These are phyloP conservation scores for Trichoderma parareesei DNA, from an alignment of 495 filamentous ascomycete species.

Conservation along the genomic window DNA sequence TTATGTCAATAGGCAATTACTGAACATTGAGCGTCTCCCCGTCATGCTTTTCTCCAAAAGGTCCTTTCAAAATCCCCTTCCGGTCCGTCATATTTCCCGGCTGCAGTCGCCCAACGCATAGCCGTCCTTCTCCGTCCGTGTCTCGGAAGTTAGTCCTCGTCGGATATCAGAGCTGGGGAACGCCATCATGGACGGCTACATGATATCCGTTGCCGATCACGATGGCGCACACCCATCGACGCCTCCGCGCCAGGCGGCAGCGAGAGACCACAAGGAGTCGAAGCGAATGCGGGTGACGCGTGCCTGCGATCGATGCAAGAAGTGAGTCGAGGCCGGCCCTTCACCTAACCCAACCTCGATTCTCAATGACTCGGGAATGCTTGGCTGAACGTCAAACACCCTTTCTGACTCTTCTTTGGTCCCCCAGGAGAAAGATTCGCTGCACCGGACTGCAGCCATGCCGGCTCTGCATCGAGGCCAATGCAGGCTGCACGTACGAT, in stretches of 20 bases:
- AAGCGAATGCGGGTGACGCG: constrained; percentile 22
- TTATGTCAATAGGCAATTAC: no score
- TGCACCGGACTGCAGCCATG: constrained; percentile 23
- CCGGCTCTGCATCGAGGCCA: constrained; percentile 18
- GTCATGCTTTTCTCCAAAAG: background rate
- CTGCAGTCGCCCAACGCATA: background rate
- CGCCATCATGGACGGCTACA: background rate
- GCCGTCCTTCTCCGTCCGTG: constrained; percentile 5
- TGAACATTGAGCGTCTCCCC: no score
- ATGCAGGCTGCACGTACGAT: constrained; percentile 18
- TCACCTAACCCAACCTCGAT: background rate
- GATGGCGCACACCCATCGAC: background rate
- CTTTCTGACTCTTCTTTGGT: background rate
- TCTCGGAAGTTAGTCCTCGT: background rate
- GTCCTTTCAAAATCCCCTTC: background rate
- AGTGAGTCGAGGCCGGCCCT: constrained; percentile 14
- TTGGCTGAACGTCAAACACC: no score
- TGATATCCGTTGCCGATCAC: constrained; percentile 2
- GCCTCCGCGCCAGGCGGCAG: background rate
- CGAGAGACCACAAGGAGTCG: constrained; percentile 4
- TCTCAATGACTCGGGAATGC: no score
- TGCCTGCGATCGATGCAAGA: constrained; percentile 30
- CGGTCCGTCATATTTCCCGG: background rate
- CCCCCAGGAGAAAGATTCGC: constrained; percentile 23
- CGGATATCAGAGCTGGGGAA: background rate